A percentile compares a stretch with the other conserved stretches of the same genome.
These are phyloP conservation scores for Nemania bipapillata DNA, from an alignment of 2,329 filamentous ascomycete genomes.

Conservation along the genomic window DNA sequence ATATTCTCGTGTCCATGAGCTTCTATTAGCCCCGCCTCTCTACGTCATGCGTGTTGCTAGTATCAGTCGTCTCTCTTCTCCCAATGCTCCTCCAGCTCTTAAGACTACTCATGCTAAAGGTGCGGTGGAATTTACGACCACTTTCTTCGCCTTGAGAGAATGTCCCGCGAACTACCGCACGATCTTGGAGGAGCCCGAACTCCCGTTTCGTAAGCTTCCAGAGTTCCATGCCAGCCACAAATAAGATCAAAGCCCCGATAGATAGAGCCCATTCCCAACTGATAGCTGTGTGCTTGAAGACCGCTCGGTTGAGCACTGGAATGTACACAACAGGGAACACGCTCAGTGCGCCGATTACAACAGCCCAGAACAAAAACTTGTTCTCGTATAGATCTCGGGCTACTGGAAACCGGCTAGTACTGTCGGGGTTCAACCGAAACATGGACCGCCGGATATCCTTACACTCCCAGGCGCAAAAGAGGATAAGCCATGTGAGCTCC, in stretches of 20 bases:
- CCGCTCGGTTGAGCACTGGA: constrained; percentile 72
- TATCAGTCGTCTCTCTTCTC: constrained; percentile 45
- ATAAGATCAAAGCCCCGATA: constrained; percentile 70
- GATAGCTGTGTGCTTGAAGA: constrained; percentile 78
- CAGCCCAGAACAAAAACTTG: constrained; percentile 75
- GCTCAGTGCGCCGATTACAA: constrained; percentile 68
- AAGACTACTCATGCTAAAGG: constrained; percentile 65
- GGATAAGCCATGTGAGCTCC: constrained; percentile 76
- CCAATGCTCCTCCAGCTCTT: constrained; percentile 55
- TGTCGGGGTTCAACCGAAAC: constrained; percentile 71
- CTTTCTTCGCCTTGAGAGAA: constrained; percentile 64
- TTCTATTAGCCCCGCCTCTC: constrained; percentile 1
- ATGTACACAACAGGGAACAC: constrained; percentile 78
- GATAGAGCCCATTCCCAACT: constrained; percentile 80
- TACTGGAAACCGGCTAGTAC: constrained; percentile 62
- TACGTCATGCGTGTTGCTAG: constrained; percentile 20
- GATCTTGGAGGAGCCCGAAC: constrained; percentile 64
- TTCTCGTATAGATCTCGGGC: constrained; percentile 75
- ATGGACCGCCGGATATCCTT: constrained; percentile 77
- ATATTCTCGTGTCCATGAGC: not conserved
- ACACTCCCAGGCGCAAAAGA: constrained; percentile 82
- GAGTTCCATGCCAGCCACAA: constrained; percentile 73
- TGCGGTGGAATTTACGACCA: constrained; percentile 59
- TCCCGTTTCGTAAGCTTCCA: constrained; percentile 77
- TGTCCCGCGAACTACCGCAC: constrained; percentile 60